Evolutionary conservation across 345 rosid genomes (phyloP), one percentile per base, ranked within the genome.

Genomic region (Aurinia saxatilis): DNA sequence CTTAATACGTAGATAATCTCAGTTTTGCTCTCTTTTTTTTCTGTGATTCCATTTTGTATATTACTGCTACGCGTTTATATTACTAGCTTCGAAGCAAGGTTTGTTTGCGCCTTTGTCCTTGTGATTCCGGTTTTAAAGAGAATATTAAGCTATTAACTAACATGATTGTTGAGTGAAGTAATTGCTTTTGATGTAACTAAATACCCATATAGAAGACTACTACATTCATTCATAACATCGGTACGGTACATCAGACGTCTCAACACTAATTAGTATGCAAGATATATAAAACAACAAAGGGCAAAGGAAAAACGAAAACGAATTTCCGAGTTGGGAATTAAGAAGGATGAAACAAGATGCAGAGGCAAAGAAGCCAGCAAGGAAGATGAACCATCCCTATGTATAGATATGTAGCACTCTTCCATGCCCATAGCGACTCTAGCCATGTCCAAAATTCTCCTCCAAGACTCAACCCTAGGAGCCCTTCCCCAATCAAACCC

Each of bases 391-490:
- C 80, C 84, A 85, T 79, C 75, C 95, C 84, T 50, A 90, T 79
- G 63, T 79, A 93, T 49, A 93, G 78, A 82, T 87, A 93, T 7
- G 97, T 93, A 5, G 99, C 95, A 70, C 96, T 90, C 77, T 83
- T 85, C 97, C 99, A 93, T 17, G 77, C 83, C 96, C 92, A 87
- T 8, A 93, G 80, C 38, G 90, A 82, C 64, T 87, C 95, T 45
- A 85, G 60, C 96, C 97, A 90, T 30, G 44, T 74, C 99, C 99
- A 90, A 76, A 87, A 87, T 40, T 85, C 88, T 41, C 75, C 75
- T 14, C 82, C 88, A 25, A 81, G 66, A 15, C 73, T 44, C 53
- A 74, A 38, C 67, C 79, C 72, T 25, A 53, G 46, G 11, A 75
- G 63, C 19, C 88, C 90, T 63, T 75, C 77, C 16, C 81, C 49